phyloP scores from a whole-genome alignment of 2,329 filamentous ascomycete genomes.

The Bipolaris bicolor region DNA sequence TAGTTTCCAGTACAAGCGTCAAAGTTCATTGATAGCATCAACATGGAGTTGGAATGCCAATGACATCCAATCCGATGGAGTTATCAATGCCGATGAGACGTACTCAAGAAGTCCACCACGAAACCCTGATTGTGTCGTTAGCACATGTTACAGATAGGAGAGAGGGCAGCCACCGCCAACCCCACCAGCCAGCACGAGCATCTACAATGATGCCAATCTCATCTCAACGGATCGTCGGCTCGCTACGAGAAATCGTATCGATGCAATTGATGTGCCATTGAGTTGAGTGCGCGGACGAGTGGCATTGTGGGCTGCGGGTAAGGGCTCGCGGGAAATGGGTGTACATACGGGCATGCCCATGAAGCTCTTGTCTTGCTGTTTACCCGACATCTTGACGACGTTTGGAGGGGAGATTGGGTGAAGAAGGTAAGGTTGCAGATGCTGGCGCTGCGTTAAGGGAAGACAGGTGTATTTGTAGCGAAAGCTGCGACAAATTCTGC shows the following conservation, averaged over 20 bases:
- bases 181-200: conserved; percentile 23
- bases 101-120: conserved; percentile 99
- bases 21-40: conserved; percentile 15
- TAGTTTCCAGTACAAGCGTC: conserved; percentile 44
- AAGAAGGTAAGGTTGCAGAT: conserved; percentile 27
- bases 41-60: conserved; percentile 28
- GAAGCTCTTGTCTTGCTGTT: conserved; percentile 33
- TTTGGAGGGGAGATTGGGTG: conserved; percentile 30
- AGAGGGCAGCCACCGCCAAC: conserved; percentile 23
- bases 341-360: conserved; percentile 56
- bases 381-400: conserved; percentile 19
- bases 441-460: conserved; percentile 26
- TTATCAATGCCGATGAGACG: conserved; percentile 54
- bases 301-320: conserved; percentile 23
- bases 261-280: conserved; percentile 40
- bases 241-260: conserved; percentile 22
- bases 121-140: conserved; percentile 70
- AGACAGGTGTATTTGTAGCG: conserved; percentile 34
- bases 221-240: conserved; percentile 28
- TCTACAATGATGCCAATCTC: conserved; percentile 25
- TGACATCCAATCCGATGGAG: conserved; percentile 32
- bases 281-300: conserved; percentile 13
- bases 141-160: conserved; percentile 29
- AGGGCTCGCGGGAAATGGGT: conserved; percentile 4
- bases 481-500: conserved; percentile 29